Base-by-base conservation (phyloP, 768 basidiomycete genomes). In the Tricholoma flavovirens region DNA sequence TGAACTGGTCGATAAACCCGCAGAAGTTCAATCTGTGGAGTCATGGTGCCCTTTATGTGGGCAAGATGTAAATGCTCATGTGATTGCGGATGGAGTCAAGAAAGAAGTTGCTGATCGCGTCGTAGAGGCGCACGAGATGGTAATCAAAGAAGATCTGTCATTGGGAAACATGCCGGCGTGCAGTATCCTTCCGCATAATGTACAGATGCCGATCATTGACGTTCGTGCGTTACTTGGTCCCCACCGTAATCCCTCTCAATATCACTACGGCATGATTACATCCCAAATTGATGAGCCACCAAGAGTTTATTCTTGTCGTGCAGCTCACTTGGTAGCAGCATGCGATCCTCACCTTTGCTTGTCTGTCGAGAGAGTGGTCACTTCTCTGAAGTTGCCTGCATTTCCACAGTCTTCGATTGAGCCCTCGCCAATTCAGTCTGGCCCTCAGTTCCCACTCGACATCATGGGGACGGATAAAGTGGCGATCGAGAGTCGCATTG, bases 31-130 rank as follows among this genome's bases (percentile, higher is more conserved):
- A 35, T 42, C 17, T 29, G 30, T 21, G n/a, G 59, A 66, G 46
- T 32, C 53, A 49, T 69, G 72, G 71, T 74, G 73, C 52, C 61
- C 56, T 9, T 56, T 70, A 30, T 75, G 74, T 64, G 73, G 73
- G 29, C 63, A 69, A n/a, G 56, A 62, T 17, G 43, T 56, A 32
- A 59, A 60, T 26, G 45, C 59, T 4, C 70, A 73, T 56, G 22
- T 55, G 14, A 45, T 53, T 29, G 45, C 33, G n/a, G 57, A 57
- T 49, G 58, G 55, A 42, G 55, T 66, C 56, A 67, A 66, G 53
- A 43, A 43, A 53, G 64, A 66, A 49, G 43, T 29, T 53, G 15
- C 14, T 30, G 19, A 53, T 46, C 40, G 38, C 19, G 24, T 9
- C 26, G 15, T 45, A 12, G 42, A 33, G 24, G 19, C 32, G 40